Evolutionary conservation across 768 basidiomycete genomes (phyloP), one percentile per base, ranked within the genome.

Genomic region (Phanerodontia chrysosporium): DNA sequence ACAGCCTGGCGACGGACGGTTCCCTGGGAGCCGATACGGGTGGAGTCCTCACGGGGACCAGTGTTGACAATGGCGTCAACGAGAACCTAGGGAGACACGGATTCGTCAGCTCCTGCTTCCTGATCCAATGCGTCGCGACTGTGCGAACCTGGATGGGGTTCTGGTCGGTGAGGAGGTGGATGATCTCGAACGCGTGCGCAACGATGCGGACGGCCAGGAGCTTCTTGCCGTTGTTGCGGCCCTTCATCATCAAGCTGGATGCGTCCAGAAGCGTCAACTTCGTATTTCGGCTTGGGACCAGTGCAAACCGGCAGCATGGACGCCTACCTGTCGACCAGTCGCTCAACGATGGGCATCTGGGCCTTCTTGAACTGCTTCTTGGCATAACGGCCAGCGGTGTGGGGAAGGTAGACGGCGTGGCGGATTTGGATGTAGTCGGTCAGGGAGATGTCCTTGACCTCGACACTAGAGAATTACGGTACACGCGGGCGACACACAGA

Each of bases 301-400:
- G 4, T 28, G n/a, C 39, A 16, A 1, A 13, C 21, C 28, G 53
- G 44, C 45, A 46, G 49, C 57, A 22, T 35, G 42, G n/a, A 30
- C 12, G 73, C 85, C 67, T 70, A 92, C 95, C 88, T 89, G 83
- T 98, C 95, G 66, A 98, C 97, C 72, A 99, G 82, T 73, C 97
- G 92, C 80, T 99, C 97, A 69, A 98, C 97, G 74, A 99, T 96
- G 72, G 97, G 97, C 97, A 99, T 99, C 76, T 97, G 93, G 5
- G 94, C 95, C 87, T 99, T 99, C 84, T 95, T 98, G 88, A 98
- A 99, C 78, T 98, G 95, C 82, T 98, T 98, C 83, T 95, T 95
- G 72, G 95, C 93, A 75, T 98, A 98, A 76, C 97, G 93, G 66
- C 97, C 97, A 64, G 96, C 95, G 62, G 97, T 99, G 84, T 99